Percentiles rank a stretch among this genome's conserved stretches.
Evolutionary conservation across 352 stramenopile species (phyloP).

Genomic region (Phytophthora cryptogea): DNA sequence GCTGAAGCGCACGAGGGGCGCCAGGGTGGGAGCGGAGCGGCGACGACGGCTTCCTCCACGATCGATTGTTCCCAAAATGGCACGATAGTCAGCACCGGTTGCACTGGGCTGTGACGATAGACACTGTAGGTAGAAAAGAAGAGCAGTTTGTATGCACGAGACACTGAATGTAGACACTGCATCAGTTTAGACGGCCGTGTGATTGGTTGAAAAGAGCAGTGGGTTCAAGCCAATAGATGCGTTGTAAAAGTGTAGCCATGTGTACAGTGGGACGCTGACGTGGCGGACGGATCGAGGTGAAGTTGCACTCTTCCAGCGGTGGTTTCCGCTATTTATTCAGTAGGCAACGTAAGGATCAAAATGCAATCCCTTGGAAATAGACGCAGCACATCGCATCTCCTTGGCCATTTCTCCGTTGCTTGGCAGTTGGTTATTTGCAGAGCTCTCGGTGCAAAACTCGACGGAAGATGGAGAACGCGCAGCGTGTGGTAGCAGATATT

Average conservation of each 20-base stretch:
- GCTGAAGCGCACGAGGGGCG: not conserved
- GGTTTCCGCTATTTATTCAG: conserved; percentile 12
- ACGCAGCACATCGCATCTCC: conserved; percentile 16
- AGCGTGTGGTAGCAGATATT: conserved; percentile 72
- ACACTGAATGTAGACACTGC: conserved; percentile 7
- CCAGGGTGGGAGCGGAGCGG: conserved; percentile 3
- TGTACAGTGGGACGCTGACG: conserved; percentile 9
- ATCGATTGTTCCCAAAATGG: conserved; percentile 25
- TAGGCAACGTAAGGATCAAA: not conserved
- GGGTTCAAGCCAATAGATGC: conserved; percentile 6
- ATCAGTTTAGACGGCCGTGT: conserved; percentile 2
- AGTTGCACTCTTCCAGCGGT: conserved; percentile 4
- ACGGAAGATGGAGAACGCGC: conserved; percentile 59
- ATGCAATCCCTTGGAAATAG: conserved; percentile 15
- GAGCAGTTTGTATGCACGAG: not conserved
- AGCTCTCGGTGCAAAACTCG: not conserved
- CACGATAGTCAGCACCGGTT: conserved; percentile 16
- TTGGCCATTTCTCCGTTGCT: conserved; percentile 1
- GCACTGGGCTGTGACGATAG: conserved; percentile 5
- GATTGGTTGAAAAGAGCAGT: conserved; percentile 15
- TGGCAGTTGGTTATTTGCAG: conserved; percentile 26
- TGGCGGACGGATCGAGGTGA: conserved; percentile 7
- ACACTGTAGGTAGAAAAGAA: not conserved
- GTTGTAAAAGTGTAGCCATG: conserved; percentile 13
- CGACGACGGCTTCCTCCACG: conserved; percentile 6